Percentiles rank a stretch among this genome's conserved stretches.
These are phyloP conservation scores for Pisolithus marmoratus DNA, from an alignment of 768 basidiomycete genomes.

Conservation along the genomic window DNA sequence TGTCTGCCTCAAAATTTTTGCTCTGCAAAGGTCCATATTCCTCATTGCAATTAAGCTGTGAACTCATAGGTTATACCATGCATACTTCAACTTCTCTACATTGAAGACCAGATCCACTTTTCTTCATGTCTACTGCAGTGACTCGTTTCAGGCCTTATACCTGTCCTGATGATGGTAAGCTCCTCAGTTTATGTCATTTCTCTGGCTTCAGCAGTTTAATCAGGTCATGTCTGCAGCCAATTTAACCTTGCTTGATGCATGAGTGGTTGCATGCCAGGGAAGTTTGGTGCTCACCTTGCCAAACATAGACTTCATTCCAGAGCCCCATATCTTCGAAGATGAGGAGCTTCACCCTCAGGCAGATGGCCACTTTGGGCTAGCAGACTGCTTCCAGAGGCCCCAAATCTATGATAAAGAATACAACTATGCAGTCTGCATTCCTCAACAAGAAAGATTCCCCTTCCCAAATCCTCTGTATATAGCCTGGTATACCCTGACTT, in stretches of 20 bases:
- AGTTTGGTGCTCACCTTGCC: neutral
- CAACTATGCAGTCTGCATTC: constrained; percentile 2
- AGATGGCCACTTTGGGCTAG: neutral
- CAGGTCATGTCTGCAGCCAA: too few relatives aligned
- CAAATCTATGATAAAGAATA: constrained; percentile 2
- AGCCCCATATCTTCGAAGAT: neutral
- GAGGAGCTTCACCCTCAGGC: neutral
- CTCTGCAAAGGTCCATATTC: too few relatives aligned
- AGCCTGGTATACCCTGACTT: neutral
- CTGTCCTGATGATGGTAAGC: neutral
- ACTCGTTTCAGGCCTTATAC: neutral
- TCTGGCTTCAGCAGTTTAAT: too few relatives aligned
- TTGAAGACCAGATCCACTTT: too few relatives aligned
- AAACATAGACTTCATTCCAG: neutral
- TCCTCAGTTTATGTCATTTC: neutral
- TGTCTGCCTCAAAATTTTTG: too few relatives aligned
- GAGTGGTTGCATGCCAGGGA: too few relatives aligned
- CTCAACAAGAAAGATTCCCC: neutral
- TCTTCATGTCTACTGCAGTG: neutral
- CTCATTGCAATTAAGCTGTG: too few relatives aligned
- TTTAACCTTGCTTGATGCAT: too few relatives aligned
- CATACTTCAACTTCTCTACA: too few relatives aligned
- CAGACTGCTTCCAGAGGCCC: constrained; percentile 5
- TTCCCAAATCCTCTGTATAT: neutral
- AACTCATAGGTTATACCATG: too few relatives aligned